Evolutionary conservation across 495 filamentous ascomycete species (phyloP).

Genomic region (Penicillium goetzii): DNA sequence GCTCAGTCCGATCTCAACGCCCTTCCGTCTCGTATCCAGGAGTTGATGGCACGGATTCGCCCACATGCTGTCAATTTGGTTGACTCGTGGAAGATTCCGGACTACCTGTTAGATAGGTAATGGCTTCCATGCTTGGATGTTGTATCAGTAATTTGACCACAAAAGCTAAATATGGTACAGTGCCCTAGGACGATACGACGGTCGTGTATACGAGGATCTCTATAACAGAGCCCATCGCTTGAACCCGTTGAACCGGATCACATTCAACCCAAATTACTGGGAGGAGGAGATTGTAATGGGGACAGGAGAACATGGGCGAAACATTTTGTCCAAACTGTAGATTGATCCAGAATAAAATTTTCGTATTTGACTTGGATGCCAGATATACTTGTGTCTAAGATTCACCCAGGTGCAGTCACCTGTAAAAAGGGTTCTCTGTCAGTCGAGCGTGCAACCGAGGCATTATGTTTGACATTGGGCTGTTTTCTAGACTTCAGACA

Average conservation of each 20-base stretch:
- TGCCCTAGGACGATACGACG: slow-evolving; percentile 52
- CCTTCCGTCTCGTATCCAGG: slow-evolving; percentile 41
- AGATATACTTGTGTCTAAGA: neutral
- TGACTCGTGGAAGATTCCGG: slow-evolving; percentile 53
- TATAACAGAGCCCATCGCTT: slow-evolving; percentile 50
- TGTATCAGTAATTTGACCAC: neutral
- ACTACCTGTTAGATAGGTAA: slow-evolving; percentile 51
- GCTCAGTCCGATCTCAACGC: slow-evolving; percentile 35
- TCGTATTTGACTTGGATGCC: neutral
- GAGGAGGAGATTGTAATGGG: slow-evolving; percentile 55
- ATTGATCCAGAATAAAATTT: neutral
- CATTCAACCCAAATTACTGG: slow-evolving; percentile 53
- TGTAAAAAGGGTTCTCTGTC: too few species aligned
- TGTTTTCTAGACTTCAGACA: too few species aligned
- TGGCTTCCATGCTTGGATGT: neutral
- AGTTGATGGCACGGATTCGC: slow-evolving; percentile 46
- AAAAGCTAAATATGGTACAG: slow-evolving; percentile 16
- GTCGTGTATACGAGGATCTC: slow-evolving; percentile 54
- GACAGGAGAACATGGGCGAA: slow-evolving; percentile 28
- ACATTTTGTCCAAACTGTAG: slow-evolving; percentile 31
- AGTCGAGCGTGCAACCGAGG: too few species aligned
- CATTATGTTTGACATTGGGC: too few species aligned
- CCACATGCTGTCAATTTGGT: slow-evolving; percentile 54
- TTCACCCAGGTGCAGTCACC: too few species aligned
- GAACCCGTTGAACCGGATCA: slow-evolving; percentile 51